A percentile compares a stretch with the other conserved stretches of the same genome.
Conservation (phyloP, 2,329 filamentous ascomycete genomes). For the Aspergillus chevalieri region DNA sequence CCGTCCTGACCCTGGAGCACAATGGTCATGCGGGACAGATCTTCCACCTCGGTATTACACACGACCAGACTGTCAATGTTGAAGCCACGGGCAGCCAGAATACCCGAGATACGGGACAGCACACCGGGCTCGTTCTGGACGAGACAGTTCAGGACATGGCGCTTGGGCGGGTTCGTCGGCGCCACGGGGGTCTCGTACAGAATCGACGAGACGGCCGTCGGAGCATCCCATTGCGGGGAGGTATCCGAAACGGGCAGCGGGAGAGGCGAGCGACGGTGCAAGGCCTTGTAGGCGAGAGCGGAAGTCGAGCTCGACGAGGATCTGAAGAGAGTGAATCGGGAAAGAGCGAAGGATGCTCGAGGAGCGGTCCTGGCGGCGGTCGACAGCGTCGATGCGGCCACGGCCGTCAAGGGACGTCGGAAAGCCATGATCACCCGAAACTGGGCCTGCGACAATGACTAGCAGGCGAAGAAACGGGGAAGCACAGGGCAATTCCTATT, state of each 20-base stretch:
- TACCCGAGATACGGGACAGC: constrained; percentile 90
- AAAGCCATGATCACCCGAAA: constrained; percentile 31
- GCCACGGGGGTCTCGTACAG: constrained; percentile 95
- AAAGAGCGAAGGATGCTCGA: constrained; percentile 19
- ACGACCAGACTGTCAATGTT: constrained; percentile 98
- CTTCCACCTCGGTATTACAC: constrained; percentile 94
- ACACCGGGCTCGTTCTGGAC: constrained; percentile 99
- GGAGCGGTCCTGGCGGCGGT: constrained; percentile 20
- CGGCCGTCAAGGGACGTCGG: constrained; percentile 27
- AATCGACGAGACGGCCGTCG: constrained; percentile 93
- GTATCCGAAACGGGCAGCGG: constrained; percentile 71
- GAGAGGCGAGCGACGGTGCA: constrained; percentile 82
- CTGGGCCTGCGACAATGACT: constrained; percentile 7
- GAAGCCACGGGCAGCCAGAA: constrained; percentile 91
- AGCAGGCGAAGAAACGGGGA: constrained; percentile 2
- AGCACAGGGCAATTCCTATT: too few species aligned
- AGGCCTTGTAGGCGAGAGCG: constrained; percentile 92
- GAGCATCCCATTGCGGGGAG: constrained; percentile 76
- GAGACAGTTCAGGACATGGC: constrained; percentile 94
- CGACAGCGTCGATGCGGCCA: constrained; percentile 22
- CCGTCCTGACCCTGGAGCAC: constrained; percentile 94
- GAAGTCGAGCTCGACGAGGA: constrained; percentile 65
- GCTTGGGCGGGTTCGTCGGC: constrained; percentile 76
- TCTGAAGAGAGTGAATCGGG: constrained; percentile 25
- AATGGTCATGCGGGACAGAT: constrained; percentile 97